Conservation (phyloP, 2,329 filamentous ascomycete species). For the Juglanconis oblonga region DNA sequence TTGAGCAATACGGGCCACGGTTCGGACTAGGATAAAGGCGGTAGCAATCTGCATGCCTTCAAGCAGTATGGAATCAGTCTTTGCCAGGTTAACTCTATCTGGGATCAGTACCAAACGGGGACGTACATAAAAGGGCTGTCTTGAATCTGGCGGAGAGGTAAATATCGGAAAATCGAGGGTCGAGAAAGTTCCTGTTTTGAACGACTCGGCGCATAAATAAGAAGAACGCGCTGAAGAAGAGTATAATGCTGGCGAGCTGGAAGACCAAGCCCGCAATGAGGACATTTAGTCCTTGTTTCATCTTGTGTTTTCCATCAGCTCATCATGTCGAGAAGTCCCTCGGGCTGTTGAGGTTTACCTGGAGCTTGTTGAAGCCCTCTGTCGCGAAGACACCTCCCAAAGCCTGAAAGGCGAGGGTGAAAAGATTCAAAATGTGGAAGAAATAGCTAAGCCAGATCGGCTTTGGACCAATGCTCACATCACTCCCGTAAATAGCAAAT, state of each 20-base stretch:
- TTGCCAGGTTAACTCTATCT: neutral
- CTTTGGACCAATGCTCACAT: slow-evolving; percentile 32
- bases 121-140: slow-evolving; percentile 43
- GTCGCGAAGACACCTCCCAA: slow-evolving; percentile 40
- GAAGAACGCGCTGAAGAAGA: slow-evolving; percentile 36
- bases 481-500: slow-evolving; percentile 44
- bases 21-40: slow-evolving; percentile 36
- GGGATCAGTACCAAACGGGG: neutral
- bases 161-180: slow-evolving; percentile 35
- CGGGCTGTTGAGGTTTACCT: slow-evolving; percentile 31
- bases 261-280: slow-evolving; percentile 43
- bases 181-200: slow-evolving; percentile 35
- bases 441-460: slow-evolving; percentile 33
- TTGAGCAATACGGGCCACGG: slow-evolving; percentile 40
- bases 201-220: slow-evolving; percentile 39
- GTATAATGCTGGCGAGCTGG: slow-evolving; percentile 38
- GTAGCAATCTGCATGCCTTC: slow-evolving; percentile 37
- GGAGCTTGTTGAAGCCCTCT: slow-evolving; percentile 28
- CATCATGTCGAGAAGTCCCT: neutral
- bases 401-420: slow-evolving; percentile 32
- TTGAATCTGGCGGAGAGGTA: slow-evolving; percentile 43
- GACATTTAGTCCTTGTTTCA: slow-evolving; percentile 33
- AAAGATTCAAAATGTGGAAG: slow-evolving; percentile 32
- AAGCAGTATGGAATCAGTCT: neutral
- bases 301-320: slow-evolving; percentile 22